Base-by-base conservation (phyloP, 192 early-diverging fungal genomes). In the Umbelopsis ramanniana region DNA sequence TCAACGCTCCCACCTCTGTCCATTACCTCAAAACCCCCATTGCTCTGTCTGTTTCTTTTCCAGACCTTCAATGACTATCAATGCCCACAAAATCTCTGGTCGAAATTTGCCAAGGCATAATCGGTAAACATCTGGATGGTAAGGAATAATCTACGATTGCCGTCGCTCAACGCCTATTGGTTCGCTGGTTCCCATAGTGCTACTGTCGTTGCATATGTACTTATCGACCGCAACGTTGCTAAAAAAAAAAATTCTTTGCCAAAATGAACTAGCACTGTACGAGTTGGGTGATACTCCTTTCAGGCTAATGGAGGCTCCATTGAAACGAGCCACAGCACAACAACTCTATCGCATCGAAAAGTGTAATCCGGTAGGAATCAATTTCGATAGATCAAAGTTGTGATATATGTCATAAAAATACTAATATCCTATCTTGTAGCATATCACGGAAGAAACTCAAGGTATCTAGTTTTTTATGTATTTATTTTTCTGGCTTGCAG, bases 341-440 rank as follows among this genome's bases (percentile, higher is more conserved):
- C 71, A 72, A 35, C 43, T 72, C 45, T 66, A 66, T 66, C 71
- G 24, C 23, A 72, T 72, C 35, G 71, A 72, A 48, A 57, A n/a
- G 21, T 45, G 22, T 19, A 72, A 72, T 47, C 71, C 71, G n/a
- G 71, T 60, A 72, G 57, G 47, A n/a, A 37, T 35, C 48, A 50
- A 50, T 9, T 50, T 21, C 6, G 19, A 12, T 43, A 12, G 40
- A 43, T 43, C 40, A 43, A 43, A 7, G 40, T 29, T 29, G 40
- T 43, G 40, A 43, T 43, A 43, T 43, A 5, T 12, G 1, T 11
- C 11, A 11, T 11, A 43, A 12, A 43, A 43, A 43, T 43, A 11
- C 11, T 11, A 11, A 43, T 45, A 4, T 23, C 19, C 23, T 47
- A 38, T n/a, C 2, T 23, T 21, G 1, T 37, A 72, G 71, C 60